Evolutionary conservation across 148 eudicot genomes (phyloP).

Genomic region (Suaeda aralocaspica): DNA sequence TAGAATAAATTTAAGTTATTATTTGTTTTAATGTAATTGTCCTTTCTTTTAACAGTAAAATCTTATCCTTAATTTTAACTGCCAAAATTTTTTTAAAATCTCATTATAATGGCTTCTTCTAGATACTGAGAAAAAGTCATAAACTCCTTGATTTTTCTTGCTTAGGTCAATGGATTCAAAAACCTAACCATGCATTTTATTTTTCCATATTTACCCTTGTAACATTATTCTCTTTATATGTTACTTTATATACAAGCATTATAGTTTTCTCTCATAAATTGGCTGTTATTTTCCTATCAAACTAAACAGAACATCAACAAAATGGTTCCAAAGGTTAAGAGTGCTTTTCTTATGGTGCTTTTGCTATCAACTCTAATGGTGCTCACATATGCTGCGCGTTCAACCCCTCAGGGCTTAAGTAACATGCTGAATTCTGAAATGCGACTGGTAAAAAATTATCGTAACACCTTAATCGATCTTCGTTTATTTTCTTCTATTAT

Average conservation of each 20-base stretch:
- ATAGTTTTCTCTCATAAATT: neutral
- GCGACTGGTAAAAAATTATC: neutral
- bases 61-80: too few species aligned
- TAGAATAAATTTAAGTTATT: neutral
- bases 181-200: conserved; percentile 16
- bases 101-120: conserved; percentile 11
- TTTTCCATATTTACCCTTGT: conserved; percentile 11
- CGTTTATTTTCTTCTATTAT: too few species aligned
- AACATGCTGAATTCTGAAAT: neutral
- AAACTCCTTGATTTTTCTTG: conserved; percentile 10
- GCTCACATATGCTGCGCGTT: neutral
- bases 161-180: conserved; percentile 1
- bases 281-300: neutral
- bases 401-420: neutral
- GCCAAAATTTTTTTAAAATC: too few species aligned
- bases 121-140: conserved; percentile 21
- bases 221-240: too few species aligned
- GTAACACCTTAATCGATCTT: too few species aligned
- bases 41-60: too few species aligned
- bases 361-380: conserved; percentile 2
- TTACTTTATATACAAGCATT: neutral
- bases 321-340: conserved; percentile 5
- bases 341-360: conserved; percentile 13
- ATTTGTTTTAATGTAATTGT: neutral
- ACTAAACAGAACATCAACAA: neutral